These are phyloP conservation scores for Zasmidium citrigriseum DNA, from an alignment of 2,329 filamentous ascomycete genomes.

Conservation along the genomic window DNA sequence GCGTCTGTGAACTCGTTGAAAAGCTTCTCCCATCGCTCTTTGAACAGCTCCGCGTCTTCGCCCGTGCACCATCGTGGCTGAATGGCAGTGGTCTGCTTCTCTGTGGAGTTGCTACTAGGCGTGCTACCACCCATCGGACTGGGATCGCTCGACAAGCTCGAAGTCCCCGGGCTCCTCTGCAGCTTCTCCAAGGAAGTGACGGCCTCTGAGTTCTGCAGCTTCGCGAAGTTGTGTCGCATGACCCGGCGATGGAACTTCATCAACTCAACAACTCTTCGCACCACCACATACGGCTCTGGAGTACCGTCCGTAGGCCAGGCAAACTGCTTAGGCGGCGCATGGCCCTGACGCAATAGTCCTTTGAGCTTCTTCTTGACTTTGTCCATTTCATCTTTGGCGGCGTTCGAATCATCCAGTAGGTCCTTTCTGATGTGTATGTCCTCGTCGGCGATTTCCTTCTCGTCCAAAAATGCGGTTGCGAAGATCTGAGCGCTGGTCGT, in stretches of 20 bases:
- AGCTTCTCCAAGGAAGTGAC: conserved; percentile 59
- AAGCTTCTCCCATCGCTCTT: conserved; percentile 96
- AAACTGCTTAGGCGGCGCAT: conserved; percentile 90
- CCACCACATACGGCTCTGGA: conserved; percentile 90
- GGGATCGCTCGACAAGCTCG: conserved; percentile 20
- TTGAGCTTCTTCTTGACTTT: conserved; percentile 99
- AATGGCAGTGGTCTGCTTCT: conserved; percentile 49
- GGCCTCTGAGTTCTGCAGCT: conserved; percentile 63
- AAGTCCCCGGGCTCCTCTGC: conserved; percentile 47
- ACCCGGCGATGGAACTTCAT: conserved; percentile 97
- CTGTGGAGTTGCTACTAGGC: conserved; percentile 35
- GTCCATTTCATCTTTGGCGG: conserved; percentile 98
- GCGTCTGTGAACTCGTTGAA: conserved; percentile 95
- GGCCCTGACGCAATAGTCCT: conserved; percentile 85
- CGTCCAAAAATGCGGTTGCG: conserved; percentile 82
- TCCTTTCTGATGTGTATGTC: conserved; percentile 92
- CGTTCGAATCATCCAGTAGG: conserved; percentile 93
- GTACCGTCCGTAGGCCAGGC: conserved; percentile 94
- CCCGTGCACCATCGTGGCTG: conserved; percentile 95
- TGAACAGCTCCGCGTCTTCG: conserved; percentile 91
- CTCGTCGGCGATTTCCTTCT: conserved; percentile 80
- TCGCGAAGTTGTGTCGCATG: conserved; percentile 91
- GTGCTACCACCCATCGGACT: conserved; percentile 10
- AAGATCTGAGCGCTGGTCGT: conserved; percentile 97
- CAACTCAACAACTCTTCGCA: conserved; percentile 85